phyloP scores from a whole-genome alignment of 371 early-diverging fungal species.

The Mucor mucedo region DNA sequence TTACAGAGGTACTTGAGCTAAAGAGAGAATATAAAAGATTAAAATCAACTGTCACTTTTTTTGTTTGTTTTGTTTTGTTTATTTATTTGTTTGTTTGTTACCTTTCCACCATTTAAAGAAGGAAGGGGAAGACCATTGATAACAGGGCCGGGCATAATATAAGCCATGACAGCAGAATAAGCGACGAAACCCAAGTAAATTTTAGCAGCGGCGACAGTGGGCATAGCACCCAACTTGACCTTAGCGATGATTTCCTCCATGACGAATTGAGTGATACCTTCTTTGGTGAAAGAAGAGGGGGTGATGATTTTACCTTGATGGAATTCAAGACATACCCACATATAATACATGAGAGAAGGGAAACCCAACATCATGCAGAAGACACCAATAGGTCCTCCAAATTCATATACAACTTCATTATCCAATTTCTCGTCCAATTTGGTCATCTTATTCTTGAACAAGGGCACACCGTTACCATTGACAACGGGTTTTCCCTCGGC shows the following conservation, averaged over 20 bases:
- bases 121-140: slow-evolving; percentile 75
- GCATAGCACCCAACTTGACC: slow-evolving; percentile 52
- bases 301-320: slow-evolving; percentile 63
- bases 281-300: slow-evolving; percentile 48
- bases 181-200: slow-evolving; percentile 67
- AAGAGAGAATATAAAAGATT: neutral
- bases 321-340: slow-evolving; percentile 72
- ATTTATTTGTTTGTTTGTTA: slow-evolving; percentile 21
- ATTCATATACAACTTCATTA: slow-evolving; percentile 70
- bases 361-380: slow-evolving; percentile 75
- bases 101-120: slow-evolving; percentile 61
- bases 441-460: slow-evolving; percentile 42
- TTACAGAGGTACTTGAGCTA: slow-evolving; percentile 67
- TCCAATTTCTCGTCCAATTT: slow-evolving; percentile 60
- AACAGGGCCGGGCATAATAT: slow-evolving; percentile 71
- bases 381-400: slow-evolving; percentile 75
- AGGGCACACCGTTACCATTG: slow-evolving; percentile 48
- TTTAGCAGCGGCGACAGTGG: slow-evolving; percentile 57
- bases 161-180: slow-evolving; percentile 63
- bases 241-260: slow-evolving; percentile 50
- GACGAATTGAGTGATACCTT: slow-evolving; percentile 47
- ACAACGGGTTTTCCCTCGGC: slow-evolving; percentile 17
- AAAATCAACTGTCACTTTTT: slow-evolving; percentile 1
- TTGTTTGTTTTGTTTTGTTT: no score
- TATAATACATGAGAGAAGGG: slow-evolving; percentile 76